Evolutionary conservation across 176 grass and related monocot species (phyloP), one percentile per base, ranked within the genome.

Genomic region (Lolium multiflorum): DNA sequence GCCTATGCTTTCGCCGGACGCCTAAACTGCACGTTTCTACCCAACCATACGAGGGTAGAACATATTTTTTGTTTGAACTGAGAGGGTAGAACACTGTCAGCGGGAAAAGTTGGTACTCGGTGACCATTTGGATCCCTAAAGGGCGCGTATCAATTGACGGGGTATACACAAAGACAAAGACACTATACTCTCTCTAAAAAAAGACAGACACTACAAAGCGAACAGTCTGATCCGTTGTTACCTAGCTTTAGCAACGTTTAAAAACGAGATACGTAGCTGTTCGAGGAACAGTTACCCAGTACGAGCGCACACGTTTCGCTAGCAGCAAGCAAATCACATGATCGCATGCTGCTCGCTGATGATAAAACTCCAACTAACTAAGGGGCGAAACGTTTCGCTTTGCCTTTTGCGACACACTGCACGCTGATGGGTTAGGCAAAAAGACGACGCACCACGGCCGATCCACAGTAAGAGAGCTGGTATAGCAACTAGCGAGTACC

Each of bases 101-200:
- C 14, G 31, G 20, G 5, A 49, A 79, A 59, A 55, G 72, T 8
- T 28, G 24, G 6, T 31, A 47, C 4, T 50, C 14, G 12, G 16
- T 13, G 80, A 58, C 80, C 57, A 38, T 80, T 83, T 72, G 74
- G 84, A 25, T 4, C 43, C 80, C 81, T 85, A 54, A 83, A 87
- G 74, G 80, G 37, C 84, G 61, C 18, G 47, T 60, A 43, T 55
- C 41, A 10, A 48, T n/a, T 17, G 44, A 74, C 21, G 44, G 71
- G 21, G 71, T 50, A 74, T 44, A n/a, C 37, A 28, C 16, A 35
- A 71, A 63, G 13, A 13, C 14, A 74, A 63, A 75, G 57, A 31
- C 28, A 31, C 28, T 31, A 31, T 31, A 31, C 28, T 31, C 28
- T 31, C 28, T 31, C 28, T 31, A 31, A 31, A 31, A 31, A 31